Evolutionary conservation across 345 rosid species (phyloP), one percentile per base, ranked within the genome.

Genomic region (Populus euphratica): DNA sequence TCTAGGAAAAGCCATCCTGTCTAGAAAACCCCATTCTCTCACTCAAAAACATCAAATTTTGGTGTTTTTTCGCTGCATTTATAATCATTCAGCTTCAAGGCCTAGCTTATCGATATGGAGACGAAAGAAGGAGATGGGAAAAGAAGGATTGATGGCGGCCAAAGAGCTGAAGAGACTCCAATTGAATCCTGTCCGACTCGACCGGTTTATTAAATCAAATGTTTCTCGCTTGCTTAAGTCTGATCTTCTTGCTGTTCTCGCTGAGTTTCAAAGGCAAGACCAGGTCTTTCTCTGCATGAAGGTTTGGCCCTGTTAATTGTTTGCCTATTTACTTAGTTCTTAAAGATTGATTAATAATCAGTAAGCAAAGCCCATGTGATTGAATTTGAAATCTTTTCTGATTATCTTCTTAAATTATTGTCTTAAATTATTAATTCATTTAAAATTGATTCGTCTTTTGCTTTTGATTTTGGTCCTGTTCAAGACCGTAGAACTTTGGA

Each of bases 51-150:
- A 59, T n/a, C 54, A 54, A 3, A 2, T 63, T 12, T 47, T 70
- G 54, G 41, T 10, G 41, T 31, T 66, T 50, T 6, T 29, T 18
- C 76, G 86, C 8, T 23, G 70, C n/a, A 43, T 85, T 47, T 78
- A 86, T 1, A 84, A 87, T 1, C 83, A 87, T 75, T 75, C 86
- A 47, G 86, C 93, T 29, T 92, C 94, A 5, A 89, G 91, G 49
- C 99, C 97, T 12, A 92, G 96, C 87, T 85, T 96, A 86, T 96
- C 97, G n/a, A 91, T 96, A 88, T 96, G 98, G 98, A 88, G 98
- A 85, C 81, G 93, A 82, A 92, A 91, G 91, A 92, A 93, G 71
- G 98, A 92, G 82, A 88, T 93, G 80, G 90, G 94, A 69, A 93
- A 96, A 85, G 97, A 96, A 72, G 97, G 97, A 5, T 79, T 96